These are phyloP conservation scores for Mortierella antarctica DNA, from an alignment of 192 early-diverging fungal species.

Conservation along the genomic window DNA sequence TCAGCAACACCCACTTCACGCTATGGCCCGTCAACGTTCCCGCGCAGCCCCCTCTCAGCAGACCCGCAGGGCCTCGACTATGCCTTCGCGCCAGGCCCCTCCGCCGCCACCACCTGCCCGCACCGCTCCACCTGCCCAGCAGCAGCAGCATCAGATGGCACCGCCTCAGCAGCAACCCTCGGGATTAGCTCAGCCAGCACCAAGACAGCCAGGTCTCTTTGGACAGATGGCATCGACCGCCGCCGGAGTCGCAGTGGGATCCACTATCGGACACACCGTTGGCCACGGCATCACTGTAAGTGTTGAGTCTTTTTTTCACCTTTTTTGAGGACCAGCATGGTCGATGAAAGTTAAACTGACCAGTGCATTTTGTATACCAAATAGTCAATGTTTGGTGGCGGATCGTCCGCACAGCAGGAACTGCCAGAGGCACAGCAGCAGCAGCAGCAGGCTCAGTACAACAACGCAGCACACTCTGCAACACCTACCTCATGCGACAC, in stretches of 20 bases:
- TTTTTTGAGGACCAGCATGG: not conserved
- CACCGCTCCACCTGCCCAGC: conserved; percentile 58
- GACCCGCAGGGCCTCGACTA: conserved; percentile 44
- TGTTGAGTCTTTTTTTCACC: not conserved
- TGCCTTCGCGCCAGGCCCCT: conserved; percentile 58
- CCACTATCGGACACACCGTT: conserved; percentile 72
- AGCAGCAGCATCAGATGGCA: conserved; percentile 52
- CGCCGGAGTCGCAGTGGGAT: conserved; percentile 90
- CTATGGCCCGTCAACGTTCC: conserved; percentile 38
- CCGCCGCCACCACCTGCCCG: conserved; percentile 56
- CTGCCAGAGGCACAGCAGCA: conserved; percentile 36
- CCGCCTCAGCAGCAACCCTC: conserved; percentile 40
- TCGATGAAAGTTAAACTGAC: conserved; percentile 17
- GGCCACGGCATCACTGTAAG: conserved; percentile 48
- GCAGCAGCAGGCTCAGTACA: conserved; percentile 9
- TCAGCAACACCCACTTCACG: not conserved
- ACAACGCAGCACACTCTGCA: not conserved
- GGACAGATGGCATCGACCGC: conserved; percentile 90
- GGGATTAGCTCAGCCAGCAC: conserved; percentile 59
- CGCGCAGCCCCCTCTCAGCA: conserved; percentile 13
- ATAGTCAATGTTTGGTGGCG: conserved; percentile 53
- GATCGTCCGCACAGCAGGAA: conserved; percentile 19
- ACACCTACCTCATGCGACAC: conserved; percentile 59
- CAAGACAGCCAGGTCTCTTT: conserved; percentile 69
- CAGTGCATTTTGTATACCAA: not conserved